phyloP scores from a whole-genome alignment of 495 filamentous ascomycete species.

The Hypomontagnella monticulosa region DNA sequence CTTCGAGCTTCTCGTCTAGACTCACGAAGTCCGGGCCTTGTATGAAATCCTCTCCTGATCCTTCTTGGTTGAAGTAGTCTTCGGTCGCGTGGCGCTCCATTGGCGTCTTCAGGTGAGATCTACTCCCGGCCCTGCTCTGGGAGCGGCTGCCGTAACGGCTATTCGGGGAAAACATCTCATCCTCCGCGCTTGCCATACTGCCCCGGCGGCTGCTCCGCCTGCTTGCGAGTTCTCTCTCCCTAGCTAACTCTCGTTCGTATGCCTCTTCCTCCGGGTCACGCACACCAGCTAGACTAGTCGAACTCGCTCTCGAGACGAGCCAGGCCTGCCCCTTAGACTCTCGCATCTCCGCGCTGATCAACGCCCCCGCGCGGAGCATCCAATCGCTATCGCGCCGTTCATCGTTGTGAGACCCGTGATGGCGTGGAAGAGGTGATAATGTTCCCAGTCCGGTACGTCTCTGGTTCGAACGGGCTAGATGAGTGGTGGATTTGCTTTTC shows the following conservation, averaged over 20 bases:
- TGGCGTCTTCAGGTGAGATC: slow-evolving; percentile 49
- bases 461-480: slow-evolving; percentile 45
- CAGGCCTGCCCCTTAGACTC: slow-evolving; percentile 84
- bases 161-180: slow-evolving; percentile 51
- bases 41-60: slow-evolving; percentile 45
- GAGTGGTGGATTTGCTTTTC: slow-evolving; percentile 59
- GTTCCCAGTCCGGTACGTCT: slow-evolving; percentile 31
- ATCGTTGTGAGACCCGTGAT: slow-evolving; percentile 28
- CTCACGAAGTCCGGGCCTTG: slow-evolving; percentile 70
- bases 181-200: slow-evolving; percentile 47
- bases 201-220: slow-evolving; percentile 49
- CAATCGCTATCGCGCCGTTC: slow-evolving; percentile 69
- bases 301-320: slow-evolving; percentile 76
- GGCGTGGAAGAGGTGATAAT: slow-evolving; percentile 35
- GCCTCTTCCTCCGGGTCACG: slow-evolving; percentile 59
- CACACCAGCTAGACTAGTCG: slow-evolving; percentile 70
- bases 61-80: slow-evolving; percentile 58
- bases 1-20: slow-evolving; percentile 59
- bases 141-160: slow-evolving; percentile 57
- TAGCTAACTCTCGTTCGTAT: slow-evolving; percentile 54
- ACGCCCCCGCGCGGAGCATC: slow-evolving; percentile 76
- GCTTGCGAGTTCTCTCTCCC: slow-evolving; percentile 49
- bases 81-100: slow-evolving; percentile 49
- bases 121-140: slow-evolving; percentile 56
- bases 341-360: slow-evolving; percentile 73